Percentiles rank a stretch among this genome's conserved stretches.
Evolutionary conservation across 2,329 filamentous ascomycete genomes (phyloP).

Genomic region (Fusarium phyllophilum): DNA sequence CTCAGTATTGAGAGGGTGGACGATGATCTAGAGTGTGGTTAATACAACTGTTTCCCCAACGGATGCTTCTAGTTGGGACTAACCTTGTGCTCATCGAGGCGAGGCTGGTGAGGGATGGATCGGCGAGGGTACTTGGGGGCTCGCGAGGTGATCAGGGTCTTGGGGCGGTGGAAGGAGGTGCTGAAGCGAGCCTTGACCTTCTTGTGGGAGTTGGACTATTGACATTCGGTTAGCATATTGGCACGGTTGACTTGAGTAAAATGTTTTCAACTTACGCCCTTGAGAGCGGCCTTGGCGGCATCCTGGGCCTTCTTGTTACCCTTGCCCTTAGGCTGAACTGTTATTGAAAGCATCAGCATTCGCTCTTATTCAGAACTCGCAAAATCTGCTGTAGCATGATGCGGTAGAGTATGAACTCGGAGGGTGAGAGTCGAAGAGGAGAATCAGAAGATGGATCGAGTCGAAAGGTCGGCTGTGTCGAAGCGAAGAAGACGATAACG

Average conservation of each 20-base stretch:
- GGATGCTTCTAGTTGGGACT: background rate
- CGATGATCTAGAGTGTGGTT: slow-evolving; percentile 69
- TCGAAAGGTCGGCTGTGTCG: slow-evolving; percentile 19
- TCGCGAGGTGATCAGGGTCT: slow-evolving; percentile 92
- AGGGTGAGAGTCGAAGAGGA: slow-evolving; percentile 9
- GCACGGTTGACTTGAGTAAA: background rate
- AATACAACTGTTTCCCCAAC: background rate
- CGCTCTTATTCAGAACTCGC: slow-evolving; percentile 77
- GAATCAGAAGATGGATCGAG: slow-evolving; percentile 6
- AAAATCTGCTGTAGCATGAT: slow-evolving; percentile 80
- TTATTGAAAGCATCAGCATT: slow-evolving; percentile 74
- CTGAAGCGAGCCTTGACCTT: slow-evolving; percentile 90
- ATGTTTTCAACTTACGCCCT: slow-evolving; percentile 78
- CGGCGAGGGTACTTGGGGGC: slow-evolving; percentile 96
- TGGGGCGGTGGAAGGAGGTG: slow-evolving; percentile 97
- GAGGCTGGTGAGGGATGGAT: slow-evolving; percentile 87
- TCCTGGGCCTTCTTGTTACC: slow-evolving; percentile 85
- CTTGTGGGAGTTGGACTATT: slow-evolving; percentile 72
- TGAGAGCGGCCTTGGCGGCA: slow-evolving; percentile 94
- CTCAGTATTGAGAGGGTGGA: slow-evolving; percentile 99
- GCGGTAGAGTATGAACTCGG: slow-evolving; percentile 48
- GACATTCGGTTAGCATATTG: background rate
- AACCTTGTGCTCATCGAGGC: slow-evolving; percentile 99
- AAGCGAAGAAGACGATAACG: background rate
- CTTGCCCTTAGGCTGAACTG: slow-evolving; percentile 72